Percentiles rank a stretch among this genome's conserved stretches.
Evolutionary conservation across 2,329 filamentous ascomycete species (phyloP).

Genomic region (Curvularia eragrostidis): DNA sequence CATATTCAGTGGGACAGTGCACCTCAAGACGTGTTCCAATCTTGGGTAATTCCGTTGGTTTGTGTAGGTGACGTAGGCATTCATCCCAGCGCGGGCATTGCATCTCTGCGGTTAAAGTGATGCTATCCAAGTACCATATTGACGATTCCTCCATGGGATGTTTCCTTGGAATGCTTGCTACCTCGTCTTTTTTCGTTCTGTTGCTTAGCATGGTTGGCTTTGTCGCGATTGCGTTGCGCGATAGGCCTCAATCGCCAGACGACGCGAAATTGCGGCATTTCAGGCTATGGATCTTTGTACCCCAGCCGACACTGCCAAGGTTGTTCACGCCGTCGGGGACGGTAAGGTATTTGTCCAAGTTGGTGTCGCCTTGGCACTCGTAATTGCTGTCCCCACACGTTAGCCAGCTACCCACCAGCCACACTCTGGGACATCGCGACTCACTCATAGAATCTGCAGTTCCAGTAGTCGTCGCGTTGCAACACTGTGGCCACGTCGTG

Average conservation of each 20-base stretch:
- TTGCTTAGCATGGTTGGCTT: neutral
- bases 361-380: slow-evolving; percentile 33
- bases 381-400: slow-evolving; percentile 35
- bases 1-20: neutral
- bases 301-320: slow-evolving; percentile 39
- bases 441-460: slow-evolving; percentile 46
- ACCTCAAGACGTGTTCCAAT: neutral
- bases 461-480: slow-evolving; percentile 40
- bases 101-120: neutral
- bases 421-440: slow-evolving; percentile 9
- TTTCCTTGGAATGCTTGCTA: neutral
- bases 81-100: neutral
- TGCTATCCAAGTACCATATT: neutral
- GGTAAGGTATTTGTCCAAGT: slow-evolving; percentile 27
- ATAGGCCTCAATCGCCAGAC: slow-evolving; percentile 11
- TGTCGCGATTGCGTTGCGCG: neutral
- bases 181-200: neutral
- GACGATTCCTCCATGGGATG: neutral
- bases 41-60: neutral
- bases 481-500: slow-evolving; percentile 37
- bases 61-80: neutral
- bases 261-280: slow-evolving; percentile 33
- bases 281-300: slow-evolving; percentile 37
- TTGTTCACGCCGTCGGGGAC: slow-evolving; percentile 45
- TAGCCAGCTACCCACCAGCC: neutral